These are phyloP conservation scores for Penstemon newberryi DNA, from an alignment of 257 asterid genomes.

Conservation along the genomic window DNA sequence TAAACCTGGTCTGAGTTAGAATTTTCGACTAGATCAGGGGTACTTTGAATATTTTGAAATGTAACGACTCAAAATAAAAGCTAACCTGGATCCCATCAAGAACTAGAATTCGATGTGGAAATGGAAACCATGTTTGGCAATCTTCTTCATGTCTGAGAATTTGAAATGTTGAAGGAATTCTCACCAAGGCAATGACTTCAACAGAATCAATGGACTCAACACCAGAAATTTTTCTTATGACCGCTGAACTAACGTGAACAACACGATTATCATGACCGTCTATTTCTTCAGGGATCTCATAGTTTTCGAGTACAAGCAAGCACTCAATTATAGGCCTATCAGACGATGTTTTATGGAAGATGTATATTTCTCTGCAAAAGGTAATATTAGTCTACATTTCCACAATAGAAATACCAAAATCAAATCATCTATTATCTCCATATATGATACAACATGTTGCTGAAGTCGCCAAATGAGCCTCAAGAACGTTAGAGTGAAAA, in stretches of 20 bases:
- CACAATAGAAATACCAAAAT: neutral
- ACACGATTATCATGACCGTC: conserved; percentile 32
- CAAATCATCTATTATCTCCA: too few relatives aligned
- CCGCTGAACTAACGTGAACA: conserved; percentile 60
- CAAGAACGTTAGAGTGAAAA: neutral
- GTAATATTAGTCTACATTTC: conserved; percentile 13
- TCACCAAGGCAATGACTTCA: conserved; percentile 69
- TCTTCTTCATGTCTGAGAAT: conserved; percentile 39
- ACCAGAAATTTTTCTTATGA: conserved; percentile 80
- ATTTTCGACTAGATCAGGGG: too few relatives aligned
- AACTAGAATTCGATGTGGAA: conserved; percentile 71
- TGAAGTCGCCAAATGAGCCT: neutral
- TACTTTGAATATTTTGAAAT: neutral
- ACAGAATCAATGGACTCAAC: conserved; percentile 75
- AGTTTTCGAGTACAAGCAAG: conserved; percentile 64
- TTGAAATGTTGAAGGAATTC: conserved; percentile 72
- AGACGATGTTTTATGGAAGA: conserved; percentile 39
- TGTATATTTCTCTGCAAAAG: conserved; percentile 68
- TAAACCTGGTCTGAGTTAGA: too few relatives aligned
- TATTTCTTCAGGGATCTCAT: conserved; percentile 60
- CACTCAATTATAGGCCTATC: conserved; percentile 58
- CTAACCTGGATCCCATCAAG: conserved; percentile 92
- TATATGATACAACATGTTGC: too few relatives aligned
- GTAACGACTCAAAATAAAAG: conserved; percentile 10
- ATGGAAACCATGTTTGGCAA: conserved; percentile 47